A percentile compares a stretch with the other conserved stretches of the same genome.
Evolutionary conservation across 1,284 basidiomycete genomes (phyloP).

Genomic region (Leccinum pachyderme): DNA sequence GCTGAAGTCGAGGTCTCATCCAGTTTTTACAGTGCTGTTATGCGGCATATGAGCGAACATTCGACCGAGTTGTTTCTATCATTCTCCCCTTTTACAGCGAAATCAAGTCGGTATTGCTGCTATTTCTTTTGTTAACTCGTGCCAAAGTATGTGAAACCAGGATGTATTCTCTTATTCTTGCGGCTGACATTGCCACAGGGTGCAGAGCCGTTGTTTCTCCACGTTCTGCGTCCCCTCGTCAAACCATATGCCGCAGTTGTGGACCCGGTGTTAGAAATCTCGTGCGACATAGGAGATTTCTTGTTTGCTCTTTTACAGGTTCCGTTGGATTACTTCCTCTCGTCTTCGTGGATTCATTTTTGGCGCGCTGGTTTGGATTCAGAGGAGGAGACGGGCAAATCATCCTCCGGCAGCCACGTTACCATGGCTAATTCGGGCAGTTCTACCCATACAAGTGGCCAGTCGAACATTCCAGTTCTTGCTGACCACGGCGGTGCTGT

Average conservation of each 20-base stretch:
- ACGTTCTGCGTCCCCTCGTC: conserved; percentile 67
- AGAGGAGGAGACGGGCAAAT: conserved; percentile 13
- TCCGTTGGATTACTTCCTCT: conserved; percentile 47
- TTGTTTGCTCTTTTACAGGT: conserved; percentile 52
- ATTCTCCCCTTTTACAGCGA: conserved; percentile 79
- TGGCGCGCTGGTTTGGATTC: conserved; percentile 13
- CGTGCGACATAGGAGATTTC: conserved; percentile 62
- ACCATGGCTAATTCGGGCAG: conserved; percentile 4
- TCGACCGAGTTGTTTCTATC: conserved; percentile 61
- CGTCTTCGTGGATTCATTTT: conserved; percentile 41
- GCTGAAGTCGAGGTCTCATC: conserved; percentile 17
- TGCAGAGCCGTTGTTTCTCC: conserved; percentile 74
- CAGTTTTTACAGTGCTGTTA: conserved; percentile 54
- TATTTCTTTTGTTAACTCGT: conserved; percentile 73
- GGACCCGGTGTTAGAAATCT: conserved; percentile 57
- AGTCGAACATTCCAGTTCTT: conserved; percentile 14
- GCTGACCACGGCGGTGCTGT: conserved; percentile 3
- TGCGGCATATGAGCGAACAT: conserved; percentile 58
- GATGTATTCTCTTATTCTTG: conserved; percentile 1
- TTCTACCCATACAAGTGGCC: conserved; percentile 5
- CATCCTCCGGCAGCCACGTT: conserved; percentile 5
- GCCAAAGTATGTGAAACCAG: conserved; percentile 55
- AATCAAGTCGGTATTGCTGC: conserved; percentile 64
- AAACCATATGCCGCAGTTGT: conserved; percentile 65
- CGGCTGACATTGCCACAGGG: conserved; percentile 46